Percentiles rank a stretch among this genome's conserved stretches.
Conservation (phyloP, 768 basidiomycete genomes). For the Lentinus tigrinus region DNA sequence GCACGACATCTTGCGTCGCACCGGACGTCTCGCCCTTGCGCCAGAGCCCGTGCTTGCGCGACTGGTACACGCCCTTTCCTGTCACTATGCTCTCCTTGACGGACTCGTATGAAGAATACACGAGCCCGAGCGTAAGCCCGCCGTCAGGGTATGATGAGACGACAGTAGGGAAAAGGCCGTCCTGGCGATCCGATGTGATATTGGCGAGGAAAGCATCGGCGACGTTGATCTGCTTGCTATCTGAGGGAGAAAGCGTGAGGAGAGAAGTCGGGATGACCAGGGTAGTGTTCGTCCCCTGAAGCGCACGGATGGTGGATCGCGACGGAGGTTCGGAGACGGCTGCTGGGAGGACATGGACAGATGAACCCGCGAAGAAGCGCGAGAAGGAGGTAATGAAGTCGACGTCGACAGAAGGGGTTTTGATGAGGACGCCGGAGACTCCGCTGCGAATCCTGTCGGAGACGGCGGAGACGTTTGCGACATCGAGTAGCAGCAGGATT, state of each 20-base stretch:
- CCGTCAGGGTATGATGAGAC: constrained; percentile 69
- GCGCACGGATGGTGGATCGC: constrained; percentile 57
- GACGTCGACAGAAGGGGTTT: constrained; percentile 66
- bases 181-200: constrained; percentile 80
- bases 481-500: constrained; percentile 74
- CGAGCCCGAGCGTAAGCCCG: constrained; percentile 82
- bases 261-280: constrained; percentile 72
- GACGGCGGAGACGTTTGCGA: constrained; percentile 69
- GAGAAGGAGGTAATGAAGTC: constrained; percentile 79
- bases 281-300: constrained; percentile 56
- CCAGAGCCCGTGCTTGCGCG: constrained; percentile 95
- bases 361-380: constrained; percentile 63
- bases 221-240: constrained; percentile 62
- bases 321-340: constrained; percentile 50
- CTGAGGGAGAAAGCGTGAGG: constrained; percentile 59
- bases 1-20: constrained; percentile 83
- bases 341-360: constrained; percentile 60
- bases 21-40: constrained; percentile 96
- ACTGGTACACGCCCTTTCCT: constrained; percentile 94
- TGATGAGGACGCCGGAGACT: constrained; percentile 79
- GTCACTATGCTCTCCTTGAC: constrained; percentile 83
- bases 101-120: constrained; percentile 90
- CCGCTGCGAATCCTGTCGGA: constrained; percentile 71
- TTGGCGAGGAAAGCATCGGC: constrained; percentile 85
- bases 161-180: constrained; percentile 92